Conservation (phyloP, 805 yeast species). For the Ogataea pilisensis region DNA sequence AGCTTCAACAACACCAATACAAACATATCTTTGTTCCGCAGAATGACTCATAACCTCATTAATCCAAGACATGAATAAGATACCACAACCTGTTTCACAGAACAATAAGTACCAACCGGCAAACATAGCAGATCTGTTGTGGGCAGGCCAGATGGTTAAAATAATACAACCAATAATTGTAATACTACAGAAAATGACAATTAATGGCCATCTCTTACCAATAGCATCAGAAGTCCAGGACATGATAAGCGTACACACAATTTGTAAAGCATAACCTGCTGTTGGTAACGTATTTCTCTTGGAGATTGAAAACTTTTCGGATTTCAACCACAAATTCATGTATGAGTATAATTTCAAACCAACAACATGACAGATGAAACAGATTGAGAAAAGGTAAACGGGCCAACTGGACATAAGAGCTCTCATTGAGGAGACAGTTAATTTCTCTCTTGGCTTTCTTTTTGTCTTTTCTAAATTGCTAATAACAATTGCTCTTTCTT, state of each 20-base stretch:
- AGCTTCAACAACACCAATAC: conserved; percentile 31
- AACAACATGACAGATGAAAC: conserved; percentile 20
- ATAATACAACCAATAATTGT: conserved; percentile 19
- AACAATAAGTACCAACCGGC: conserved; percentile 24
- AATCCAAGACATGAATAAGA: conserved; percentile 26
- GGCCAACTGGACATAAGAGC: conserved; percentile 15
- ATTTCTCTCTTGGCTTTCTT: conserved; percentile 13
- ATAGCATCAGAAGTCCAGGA: conserved; percentile 29
- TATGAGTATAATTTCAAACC: conserved; percentile 20
- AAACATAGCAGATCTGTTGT: conserved; percentile 18
- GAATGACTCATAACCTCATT: conserved; percentile 26
- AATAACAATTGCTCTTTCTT: conserved; percentile 23
- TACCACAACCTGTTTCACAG: conserved; percentile 20
- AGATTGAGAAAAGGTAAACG: conserved; percentile 15
- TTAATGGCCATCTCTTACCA: conserved; percentile 28
- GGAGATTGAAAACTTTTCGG: conserved; percentile 21
- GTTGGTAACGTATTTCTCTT: conserved; percentile 32
- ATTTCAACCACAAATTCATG: conserved; percentile 30
- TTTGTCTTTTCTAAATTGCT: conserved; percentile 8
- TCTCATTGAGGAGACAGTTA: conserved; percentile 7
- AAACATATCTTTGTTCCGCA: conserved; percentile 24
- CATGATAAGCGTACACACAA: conserved; percentile 24
- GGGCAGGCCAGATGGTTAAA: conserved; percentile 16
- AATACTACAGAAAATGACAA: conserved; percentile 16
- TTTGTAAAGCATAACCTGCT: conserved; percentile 29